Conservation (phyloP, 2,329 filamentous ascomycete species). For the Aspergillus sp. region DNA sequence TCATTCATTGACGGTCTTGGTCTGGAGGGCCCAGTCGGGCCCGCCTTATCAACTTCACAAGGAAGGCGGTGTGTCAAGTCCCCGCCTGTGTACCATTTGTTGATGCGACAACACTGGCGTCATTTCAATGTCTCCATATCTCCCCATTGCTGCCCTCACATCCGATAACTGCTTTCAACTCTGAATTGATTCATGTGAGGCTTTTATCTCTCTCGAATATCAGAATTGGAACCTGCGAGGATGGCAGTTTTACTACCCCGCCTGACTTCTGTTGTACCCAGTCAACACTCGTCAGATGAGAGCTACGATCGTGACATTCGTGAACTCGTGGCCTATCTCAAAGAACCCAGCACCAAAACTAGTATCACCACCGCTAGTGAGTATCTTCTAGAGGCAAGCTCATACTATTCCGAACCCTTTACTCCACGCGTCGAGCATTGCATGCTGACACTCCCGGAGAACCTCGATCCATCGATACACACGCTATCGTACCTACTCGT, state of each 20-base stretch:
- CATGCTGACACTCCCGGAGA: conserved; percentile 15
- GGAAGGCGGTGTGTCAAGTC: too few species aligned
- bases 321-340: conserved; percentile 37
- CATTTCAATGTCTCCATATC: too few species aligned
- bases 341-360: conserved; percentile 32
- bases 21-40: too few species aligned
- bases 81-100: too few species aligned
- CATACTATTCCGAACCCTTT: neutral
- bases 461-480: conserved; percentile 55
- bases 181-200: too few species aligned
- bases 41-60: too few species aligned
- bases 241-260: conserved; percentile 33
- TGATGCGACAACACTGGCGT: too few species aligned
- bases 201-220: neutral
- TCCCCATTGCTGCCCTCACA: too few species aligned
- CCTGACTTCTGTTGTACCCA: conserved; percentile 25
- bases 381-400: conserved; percentile 34
- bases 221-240: neutral
- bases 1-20: too few species aligned
- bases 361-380: conserved; percentile 27
- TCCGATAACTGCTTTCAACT: too few species aligned
- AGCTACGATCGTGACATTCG: conserved; percentile 45
- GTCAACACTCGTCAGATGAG: conserved; percentile 40
- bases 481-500: conserved; percentile 59
- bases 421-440: neutral